These are phyloP conservation scores for Aspergillus sp. DNA, from an alignment of 2,329 filamentous ascomycete genomes.

Conservation along the genomic window DNA sequence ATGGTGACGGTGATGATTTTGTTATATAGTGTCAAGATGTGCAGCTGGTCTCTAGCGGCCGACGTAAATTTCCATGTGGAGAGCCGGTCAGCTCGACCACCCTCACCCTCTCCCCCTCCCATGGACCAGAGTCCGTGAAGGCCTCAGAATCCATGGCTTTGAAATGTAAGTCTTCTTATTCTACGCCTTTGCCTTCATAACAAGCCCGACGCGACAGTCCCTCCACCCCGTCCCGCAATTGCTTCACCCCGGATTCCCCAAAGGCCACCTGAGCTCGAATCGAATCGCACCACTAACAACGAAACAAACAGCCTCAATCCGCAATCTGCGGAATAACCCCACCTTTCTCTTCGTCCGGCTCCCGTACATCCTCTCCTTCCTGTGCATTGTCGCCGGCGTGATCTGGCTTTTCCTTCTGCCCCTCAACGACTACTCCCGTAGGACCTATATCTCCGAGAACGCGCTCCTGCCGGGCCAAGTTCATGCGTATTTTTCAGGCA, in stretches of 20 bases:
- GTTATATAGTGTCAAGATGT: slow-evolving; percentile 24
- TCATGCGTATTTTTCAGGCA: slow-evolving; percentile 95
- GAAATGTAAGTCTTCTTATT: slow-evolving; percentile 35
- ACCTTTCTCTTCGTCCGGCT: slow-evolving; percentile 70
- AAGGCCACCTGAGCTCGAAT: slow-evolving; percentile 12
- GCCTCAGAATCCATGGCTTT: slow-evolving; percentile 36
- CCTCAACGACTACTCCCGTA: slow-evolving; percentile 83
- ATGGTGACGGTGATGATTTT: slow-evolving; percentile 1
- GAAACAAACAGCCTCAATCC: slow-evolving; percentile 35
- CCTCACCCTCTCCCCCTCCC: slow-evolving; percentile 8
- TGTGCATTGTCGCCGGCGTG: slow-evolving; percentile 82
- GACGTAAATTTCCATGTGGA: slow-evolving; percentile 31
- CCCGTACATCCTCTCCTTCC: slow-evolving; percentile 81
- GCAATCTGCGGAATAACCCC: slow-evolving; percentile 71
- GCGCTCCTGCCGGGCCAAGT: slow-evolving; percentile 93
- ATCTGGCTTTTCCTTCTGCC: slow-evolving; percentile 89
- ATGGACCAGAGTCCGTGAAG: slow-evolving; percentile 28
- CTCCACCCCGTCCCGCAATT: slow-evolving; percentile 2
- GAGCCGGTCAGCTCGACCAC: not conserved
- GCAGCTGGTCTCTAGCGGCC: slow-evolving; percentile 30
- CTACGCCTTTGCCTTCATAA: not conserved
- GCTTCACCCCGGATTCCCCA: slow-evolving; percentile 17
- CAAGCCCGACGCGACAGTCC: not conserved
- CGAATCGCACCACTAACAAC: slow-evolving; percentile 16
- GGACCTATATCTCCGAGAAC: slow-evolving; percentile 97